Base-by-base conservation (phyloP, 306 rosid genomes). In the Prosopis cineraria region DNA sequence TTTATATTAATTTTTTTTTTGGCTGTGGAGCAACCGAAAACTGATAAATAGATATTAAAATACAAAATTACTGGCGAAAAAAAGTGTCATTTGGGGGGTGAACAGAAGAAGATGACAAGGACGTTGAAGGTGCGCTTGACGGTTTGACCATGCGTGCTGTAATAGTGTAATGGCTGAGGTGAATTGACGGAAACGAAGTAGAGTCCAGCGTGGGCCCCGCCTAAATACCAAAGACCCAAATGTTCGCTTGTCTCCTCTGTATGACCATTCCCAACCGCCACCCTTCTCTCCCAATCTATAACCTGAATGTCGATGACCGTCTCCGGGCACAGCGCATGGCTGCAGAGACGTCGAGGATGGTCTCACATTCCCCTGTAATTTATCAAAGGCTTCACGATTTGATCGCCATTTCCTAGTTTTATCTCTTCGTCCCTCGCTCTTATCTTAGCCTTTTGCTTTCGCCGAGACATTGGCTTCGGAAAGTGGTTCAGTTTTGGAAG, bases 381-480 rank as follows among this genome's bases (percentile, higher is more conserved):
- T 59, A 76, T 72, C 56, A 60, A 76, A 34, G 45, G 72, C 82
- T 73, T 33, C 58, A 64, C 63, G 25, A 39, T 66, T 41, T 79
- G 70, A 65, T 81, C 73, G 60, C 13, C 47, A 75, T 82, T 79
- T 76, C 40, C 71, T 79, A 72, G 77, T 66, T 71, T 85, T 58
- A 33, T 82, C 60, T 81, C 64, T 3, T 69, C 70, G 0, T 50
- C 41, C 36, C 34, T 48, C 30, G 13, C 29, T 60, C 33, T 66
- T 48, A 47, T 44, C 72, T 69, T 63, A 68, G 68, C 70, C 64
- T 71, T 71, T 85, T 72, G 71, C 44, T 79, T 82, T 76, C 47
- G 67, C 65, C 86, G 50, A 82, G 74, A 71, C 74, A 82, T 58
- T 78, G 85, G 81, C 86, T 75, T 81, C 50, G 79, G 59, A 78